Conservation (phyloP, 192 early-diverging fungal genomes). For the Entomortierella chlamydospora region DNA sequence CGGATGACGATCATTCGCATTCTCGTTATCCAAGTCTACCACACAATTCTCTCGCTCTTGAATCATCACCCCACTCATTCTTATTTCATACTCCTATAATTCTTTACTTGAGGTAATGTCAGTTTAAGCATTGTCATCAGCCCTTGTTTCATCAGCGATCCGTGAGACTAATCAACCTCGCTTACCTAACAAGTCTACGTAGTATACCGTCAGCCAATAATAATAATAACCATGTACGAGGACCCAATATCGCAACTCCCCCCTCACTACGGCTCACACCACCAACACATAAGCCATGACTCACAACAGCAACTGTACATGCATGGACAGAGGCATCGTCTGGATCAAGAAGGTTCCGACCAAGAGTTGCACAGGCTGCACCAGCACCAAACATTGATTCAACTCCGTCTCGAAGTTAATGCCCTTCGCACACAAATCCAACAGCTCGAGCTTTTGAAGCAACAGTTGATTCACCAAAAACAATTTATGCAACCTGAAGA, state of each 20-base stretch:
- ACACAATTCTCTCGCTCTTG: too few species aligned
- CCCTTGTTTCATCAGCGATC: too few species aligned
- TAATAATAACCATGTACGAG: conserved; percentile 25
- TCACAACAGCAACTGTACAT: neutral
- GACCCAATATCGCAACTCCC: conserved; percentile 24
- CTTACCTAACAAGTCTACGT: too few species aligned
- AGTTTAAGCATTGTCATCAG: too few species aligned
- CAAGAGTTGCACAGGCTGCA: conserved; percentile 31
- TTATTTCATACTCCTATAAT: too few species aligned
- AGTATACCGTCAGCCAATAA: neutral
- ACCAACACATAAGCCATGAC: neutral
- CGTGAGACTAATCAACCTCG: too few species aligned
- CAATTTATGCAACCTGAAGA: conserved; percentile 21
- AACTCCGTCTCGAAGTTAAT: conserved; percentile 43
- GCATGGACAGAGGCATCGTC: neutral
- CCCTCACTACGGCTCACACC: neutral
- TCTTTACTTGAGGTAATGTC: too few species aligned
- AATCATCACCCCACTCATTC: too few species aligned
- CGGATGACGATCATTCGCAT: too few species aligned
- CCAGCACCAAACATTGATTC: conserved; percentile 40
- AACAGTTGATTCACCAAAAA: conserved; percentile 35
- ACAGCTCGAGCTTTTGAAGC: conserved; percentile 36
- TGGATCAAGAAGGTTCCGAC: conserved; percentile 10
- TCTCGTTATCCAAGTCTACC: too few species aligned
- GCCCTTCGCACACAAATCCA: conserved; percentile 32